Conservation (phyloP, 2,329 filamentous ascomycete species). For the Penicillium sp. region DNA sequence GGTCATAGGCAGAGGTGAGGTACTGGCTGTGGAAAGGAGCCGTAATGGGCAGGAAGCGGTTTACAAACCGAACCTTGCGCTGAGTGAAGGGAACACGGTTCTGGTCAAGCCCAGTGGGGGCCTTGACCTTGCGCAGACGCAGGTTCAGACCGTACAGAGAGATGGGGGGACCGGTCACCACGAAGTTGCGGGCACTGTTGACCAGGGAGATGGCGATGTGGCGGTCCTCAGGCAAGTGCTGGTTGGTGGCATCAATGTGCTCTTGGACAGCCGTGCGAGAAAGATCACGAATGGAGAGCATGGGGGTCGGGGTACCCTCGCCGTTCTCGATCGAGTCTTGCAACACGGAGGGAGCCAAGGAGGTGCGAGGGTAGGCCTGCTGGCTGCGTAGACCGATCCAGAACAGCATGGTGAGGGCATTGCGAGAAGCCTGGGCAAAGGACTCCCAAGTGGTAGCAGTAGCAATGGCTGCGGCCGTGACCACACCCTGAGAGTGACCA, state of each 20-base stretch:
- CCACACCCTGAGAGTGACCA: slow-evolving; percentile 94
- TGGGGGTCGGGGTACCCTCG: slow-evolving; percentile 93
- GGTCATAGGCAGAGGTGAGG: slow-evolving; percentile 75
- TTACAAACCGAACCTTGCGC: slow-evolving; percentile 93
- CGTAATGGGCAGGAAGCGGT: slow-evolving; percentile 95
- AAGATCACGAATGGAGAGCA: slow-evolving; percentile 96
- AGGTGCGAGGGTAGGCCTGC: slow-evolving; percentile 94
- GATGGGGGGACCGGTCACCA: slow-evolving; percentile 93
- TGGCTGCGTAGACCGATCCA: slow-evolving; percentile 98
- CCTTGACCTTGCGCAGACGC: slow-evolving; percentile 94
- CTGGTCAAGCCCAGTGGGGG: slow-evolving; percentile 94
- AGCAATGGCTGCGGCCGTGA: slow-evolving; percentile 88
- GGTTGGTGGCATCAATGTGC: slow-evolving; percentile 95
- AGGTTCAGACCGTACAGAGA: slow-evolving; percentile 96
- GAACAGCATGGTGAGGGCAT: slow-evolving; percentile 90
- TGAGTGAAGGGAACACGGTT: slow-evolving; percentile 92
- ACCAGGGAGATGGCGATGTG: slow-evolving; percentile 95
- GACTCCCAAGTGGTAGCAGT: slow-evolving; percentile 92
- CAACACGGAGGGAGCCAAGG: slow-evolving; percentile 84
- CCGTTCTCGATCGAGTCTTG: slow-evolving; percentile 93
- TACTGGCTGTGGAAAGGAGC: slow-evolving; percentile 98
- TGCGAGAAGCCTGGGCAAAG: slow-evolving; percentile 76
- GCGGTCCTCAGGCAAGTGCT: slow-evolving; percentile 88
- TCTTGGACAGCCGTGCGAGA: slow-evolving; percentile 87
- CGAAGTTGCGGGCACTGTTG: slow-evolving; percentile 96